Percentiles rank a stretch among this genome's conserved stretches.
Evolutionary conservation across 352 stramenopile species (phyloP).

Genomic region (Phytopythium cucurbitacearum): DNA sequence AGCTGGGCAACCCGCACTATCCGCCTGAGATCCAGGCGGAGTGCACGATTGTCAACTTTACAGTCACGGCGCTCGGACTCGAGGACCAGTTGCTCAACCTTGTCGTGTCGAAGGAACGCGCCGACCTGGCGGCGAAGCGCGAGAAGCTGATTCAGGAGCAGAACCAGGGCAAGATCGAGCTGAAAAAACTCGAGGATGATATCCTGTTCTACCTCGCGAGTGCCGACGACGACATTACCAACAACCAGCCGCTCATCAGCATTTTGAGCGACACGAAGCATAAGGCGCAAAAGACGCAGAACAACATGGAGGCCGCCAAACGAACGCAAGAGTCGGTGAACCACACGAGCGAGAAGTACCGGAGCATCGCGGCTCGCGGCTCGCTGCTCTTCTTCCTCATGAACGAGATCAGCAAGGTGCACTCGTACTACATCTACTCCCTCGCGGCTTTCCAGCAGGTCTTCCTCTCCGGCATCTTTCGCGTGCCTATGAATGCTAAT

Average conservation of each 20-base stretch:
- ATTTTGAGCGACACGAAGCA: conserved; percentile 95
- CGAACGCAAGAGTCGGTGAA: conserved; percentile 92
- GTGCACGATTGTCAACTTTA: conserved; percentile 95
- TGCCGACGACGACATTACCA: conserved; percentile 96
- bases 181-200: conserved; percentile 95
- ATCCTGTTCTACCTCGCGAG: conserved; percentile 94
- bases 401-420: conserved; percentile 96
- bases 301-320: conserved; percentile 92
- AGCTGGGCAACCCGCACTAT: conserved; percentile 93
- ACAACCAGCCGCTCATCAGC: conserved; percentile 95
- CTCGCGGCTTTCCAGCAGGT: conserved; percentile 95
- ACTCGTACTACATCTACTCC: conserved; percentile 97
- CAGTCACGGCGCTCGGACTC: conserved; percentile 89
- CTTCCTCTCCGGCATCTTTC: conserved; percentile 94
- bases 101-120: conserved; percentile 90
- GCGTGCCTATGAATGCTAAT: conserved; percentile 60
- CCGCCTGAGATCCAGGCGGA: conserved; percentile 94
- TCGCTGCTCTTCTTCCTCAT: conserved; percentile 96
- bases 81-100: conserved; percentile 92
- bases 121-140: conserved; percentile 75
- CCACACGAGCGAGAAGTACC: conserved; percentile 94
- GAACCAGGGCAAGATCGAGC: conserved; percentile 95
- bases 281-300: conserved; percentile 89
- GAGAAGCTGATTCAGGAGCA: conserved; percentile 93
- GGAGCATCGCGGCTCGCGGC: conserved; percentile 90